Evolutionary conservation across 192 early-diverging fungal species (phyloP), one percentile per base, ranked within the genome.

Genomic region (Coemansia aciculifera): DNA sequence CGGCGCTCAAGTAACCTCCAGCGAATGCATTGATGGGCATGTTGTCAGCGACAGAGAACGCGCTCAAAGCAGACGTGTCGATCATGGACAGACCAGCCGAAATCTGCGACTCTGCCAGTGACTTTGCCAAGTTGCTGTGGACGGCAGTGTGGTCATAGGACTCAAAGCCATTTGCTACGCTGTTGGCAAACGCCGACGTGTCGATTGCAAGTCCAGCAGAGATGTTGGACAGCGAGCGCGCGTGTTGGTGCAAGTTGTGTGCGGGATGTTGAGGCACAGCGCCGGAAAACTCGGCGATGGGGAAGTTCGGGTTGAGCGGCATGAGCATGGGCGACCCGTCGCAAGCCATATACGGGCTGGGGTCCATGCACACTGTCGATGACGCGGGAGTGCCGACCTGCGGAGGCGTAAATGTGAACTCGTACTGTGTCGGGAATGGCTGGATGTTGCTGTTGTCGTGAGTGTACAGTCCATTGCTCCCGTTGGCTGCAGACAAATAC

Each of bases 281-380:
- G 21, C 40, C 39, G 13, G 68, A 13, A 32, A 82, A 82, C 40
- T 83, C 80, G 5, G 80, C 71, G 27, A 83, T 67, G 13, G 80
- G 80, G 67, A 83, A 83, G 72, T 57, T 76, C 23, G 80, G 80
- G 63, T 83, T 83, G 36, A 83, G 61, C 43, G 80, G 80, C 66
- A 83, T 72, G 4, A 73, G 31, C 62, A 83, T 65, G 5, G 80
- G 63, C 56, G 80, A 68, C 51, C 56, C 23, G 17, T 68, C 56
- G 63, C 63, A 38, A 44, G 44, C 15, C 21, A 69, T 34, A 52
- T 74, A 82, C 29, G 67, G 46, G 40, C 66, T 64, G 60, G 34
- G 48, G 40, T 56, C 71, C 6, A 60, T 62, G 36, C 36, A 37
- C 21, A 64, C 48, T 17, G 68, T 52, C 1, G 74, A 62, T 7